Evolutionary conservation across 2,329 filamentous ascomycete genomes (phyloP).

Genomic region (Drechslerella stenobrocha): DNA sequence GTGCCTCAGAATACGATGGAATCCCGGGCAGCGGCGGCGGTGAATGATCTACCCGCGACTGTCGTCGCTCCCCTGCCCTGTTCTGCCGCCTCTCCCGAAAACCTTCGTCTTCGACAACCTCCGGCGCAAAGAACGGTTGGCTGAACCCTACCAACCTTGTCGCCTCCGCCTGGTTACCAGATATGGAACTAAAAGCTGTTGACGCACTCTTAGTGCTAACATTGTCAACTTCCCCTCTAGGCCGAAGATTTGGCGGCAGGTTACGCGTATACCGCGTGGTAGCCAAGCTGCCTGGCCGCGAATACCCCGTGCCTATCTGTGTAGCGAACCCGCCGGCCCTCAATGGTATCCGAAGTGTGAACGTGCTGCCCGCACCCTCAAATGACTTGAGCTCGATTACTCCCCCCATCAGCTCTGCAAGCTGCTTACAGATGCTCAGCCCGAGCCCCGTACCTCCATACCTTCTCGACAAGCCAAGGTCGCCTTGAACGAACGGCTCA

Average conservation of each 20-base stretch:
- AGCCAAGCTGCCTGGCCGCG: constrained; percentile 41
- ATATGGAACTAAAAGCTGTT: constrained; percentile 47
- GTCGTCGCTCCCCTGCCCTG: constrained; percentile 14
- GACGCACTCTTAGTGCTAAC: constrained; percentile 44
- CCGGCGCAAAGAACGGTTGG: constrained; percentile 72
- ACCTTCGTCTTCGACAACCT: constrained; percentile 19
- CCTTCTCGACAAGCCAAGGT: constrained; percentile 72
- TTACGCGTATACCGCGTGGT: constrained; percentile 46
- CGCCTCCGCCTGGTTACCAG: constrained; percentile 26
- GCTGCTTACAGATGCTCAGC: constrained; percentile 74
- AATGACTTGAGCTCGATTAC: constrained; percentile 68
- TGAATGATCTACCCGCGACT: constrained; percentile 23
- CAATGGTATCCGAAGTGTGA: constrained; percentile 80
- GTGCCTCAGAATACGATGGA: constrained; percentile 30
- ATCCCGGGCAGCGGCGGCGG: constrained; percentile 31
- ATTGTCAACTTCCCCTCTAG: constrained; percentile 41
- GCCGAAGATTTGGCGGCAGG: constrained; percentile 36
- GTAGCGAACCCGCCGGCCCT: constrained; percentile 54
- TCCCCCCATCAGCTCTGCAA: constrained; percentile 80
- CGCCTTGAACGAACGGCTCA: constrained; percentile 77
- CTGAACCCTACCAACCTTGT: constrained; percentile 73
- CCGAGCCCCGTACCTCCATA: constrained; percentile 79
- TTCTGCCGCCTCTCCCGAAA: constrained; percentile 12
- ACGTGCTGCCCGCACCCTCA: constrained; percentile 63
- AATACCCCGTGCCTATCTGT: constrained; percentile 31